A percentile compares a stretch with the other conserved stretches of the same genome.
Evolutionary conservation across 2,329 filamentous ascomycete genomes (phyloP).

Genomic region (Calonectria montana): DNA sequence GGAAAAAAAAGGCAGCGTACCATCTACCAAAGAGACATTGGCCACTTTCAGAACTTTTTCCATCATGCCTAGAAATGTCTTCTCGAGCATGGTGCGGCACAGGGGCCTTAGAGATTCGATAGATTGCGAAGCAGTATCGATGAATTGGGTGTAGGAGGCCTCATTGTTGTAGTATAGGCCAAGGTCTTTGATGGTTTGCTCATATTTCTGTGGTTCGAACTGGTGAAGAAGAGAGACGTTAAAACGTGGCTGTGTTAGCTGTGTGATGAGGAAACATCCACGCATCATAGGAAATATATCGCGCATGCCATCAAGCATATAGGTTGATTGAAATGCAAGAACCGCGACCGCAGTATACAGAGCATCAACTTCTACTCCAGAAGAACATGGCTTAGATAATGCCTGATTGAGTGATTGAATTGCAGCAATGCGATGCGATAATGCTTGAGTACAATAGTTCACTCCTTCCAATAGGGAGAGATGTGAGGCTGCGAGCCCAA

Average conservation of each 20-base stretch:
- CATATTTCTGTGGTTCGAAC: constrained; percentile 4
- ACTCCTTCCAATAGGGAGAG: constrained; percentile 37
- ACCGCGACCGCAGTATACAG: constrained; percentile 47
- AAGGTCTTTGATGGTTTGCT: neutral
- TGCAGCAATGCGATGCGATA: constrained; percentile 47
- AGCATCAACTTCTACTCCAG: constrained; percentile 48
- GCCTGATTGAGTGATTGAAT: constrained; percentile 45
- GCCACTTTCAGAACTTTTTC: neutral
- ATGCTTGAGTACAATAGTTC: constrained; percentile 38
- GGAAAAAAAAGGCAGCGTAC: neutral
- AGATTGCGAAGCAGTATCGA: neutral
- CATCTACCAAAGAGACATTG: neutral
- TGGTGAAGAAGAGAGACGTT: neutral
- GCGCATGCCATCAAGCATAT: constrained; percentile 51
- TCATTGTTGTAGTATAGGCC: too few relatives aligned
- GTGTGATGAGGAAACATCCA: constrained; percentile 39
- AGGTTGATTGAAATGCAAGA: constrained; percentile 48
- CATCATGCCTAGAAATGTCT: neutral
- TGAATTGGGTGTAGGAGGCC: neutral
- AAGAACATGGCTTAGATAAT: constrained; percentile 37
- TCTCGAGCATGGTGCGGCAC: neutral
- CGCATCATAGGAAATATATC: constrained; percentile 47
- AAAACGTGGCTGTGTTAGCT: neutral
- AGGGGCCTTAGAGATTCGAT: neutral
- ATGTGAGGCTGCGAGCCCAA: constrained; percentile 50